Conservation (phyloP, 108 stramenopile species). For the Skeletonema potamos region DNA sequence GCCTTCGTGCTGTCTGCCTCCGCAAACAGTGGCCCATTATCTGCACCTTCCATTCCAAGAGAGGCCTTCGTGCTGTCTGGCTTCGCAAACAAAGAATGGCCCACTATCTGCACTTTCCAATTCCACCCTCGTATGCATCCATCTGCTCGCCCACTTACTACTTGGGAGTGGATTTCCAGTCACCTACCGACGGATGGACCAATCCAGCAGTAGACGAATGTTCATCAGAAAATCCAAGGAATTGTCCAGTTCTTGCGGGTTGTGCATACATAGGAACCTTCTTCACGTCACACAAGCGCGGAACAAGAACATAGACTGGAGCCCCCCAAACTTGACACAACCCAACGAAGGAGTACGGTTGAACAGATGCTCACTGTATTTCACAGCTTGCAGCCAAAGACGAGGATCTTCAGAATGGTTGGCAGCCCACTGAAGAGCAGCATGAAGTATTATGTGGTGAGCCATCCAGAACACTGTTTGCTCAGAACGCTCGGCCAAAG, state of each 20-base stretch:
- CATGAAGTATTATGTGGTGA: constrained; percentile 44
- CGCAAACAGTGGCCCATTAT: no score
- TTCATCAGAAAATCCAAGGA: constrained; percentile 25
- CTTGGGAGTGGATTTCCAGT: no score
- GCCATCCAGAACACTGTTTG: constrained; percentile 39
- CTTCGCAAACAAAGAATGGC: no score
- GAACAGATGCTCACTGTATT: constrained; percentile 35
- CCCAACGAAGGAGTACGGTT: constrained; percentile 21
- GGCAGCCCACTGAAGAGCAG: constrained; percentile 35
- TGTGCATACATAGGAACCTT: constrained; percentile 44
- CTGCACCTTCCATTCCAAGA: no score
- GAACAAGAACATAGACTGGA: constrained; percentile 44
- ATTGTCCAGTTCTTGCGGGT: constrained; percentile 31
- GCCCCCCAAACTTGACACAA: constrained; percentile 30
- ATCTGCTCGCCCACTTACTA: no score
- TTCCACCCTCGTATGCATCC: no score
- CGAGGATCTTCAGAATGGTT: not conserved
- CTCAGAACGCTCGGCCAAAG: constrained; percentile 37
- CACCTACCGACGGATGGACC: constrained; percentile 23
- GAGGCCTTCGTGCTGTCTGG: no score
- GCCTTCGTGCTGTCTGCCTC: no score
- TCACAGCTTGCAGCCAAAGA: constrained; percentile 54
- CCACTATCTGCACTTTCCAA: no score
- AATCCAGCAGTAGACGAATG: constrained; percentile 25
- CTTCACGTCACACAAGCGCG: constrained; percentile 34